Evolutionary conservation across 2,329 filamentous ascomycete genomes (phyloP).

Genomic region (Achaetomium macrosporum): DNA sequence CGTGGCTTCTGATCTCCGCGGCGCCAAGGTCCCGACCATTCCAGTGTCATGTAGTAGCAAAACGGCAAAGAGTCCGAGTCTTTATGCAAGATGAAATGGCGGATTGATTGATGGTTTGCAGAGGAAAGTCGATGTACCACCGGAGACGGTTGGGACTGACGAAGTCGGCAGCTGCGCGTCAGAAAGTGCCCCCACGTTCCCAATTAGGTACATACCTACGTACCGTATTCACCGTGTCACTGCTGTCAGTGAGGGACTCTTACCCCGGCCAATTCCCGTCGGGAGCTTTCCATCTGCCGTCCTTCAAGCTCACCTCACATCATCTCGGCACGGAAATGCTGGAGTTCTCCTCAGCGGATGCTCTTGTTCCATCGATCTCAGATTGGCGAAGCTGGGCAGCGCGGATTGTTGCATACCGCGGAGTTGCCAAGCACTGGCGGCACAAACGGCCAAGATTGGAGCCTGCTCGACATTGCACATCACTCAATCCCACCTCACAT

Average conservation of each 20-base stretch:
- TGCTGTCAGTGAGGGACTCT: no score
- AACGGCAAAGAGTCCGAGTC: no score
- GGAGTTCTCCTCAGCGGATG: not conserved
- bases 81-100: no score
- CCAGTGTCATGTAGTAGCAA: no score
- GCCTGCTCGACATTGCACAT: not conserved
- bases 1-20: conserved; percentile 2
- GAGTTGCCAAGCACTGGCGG: conserved; percentile 4
- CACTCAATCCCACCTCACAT: not conserved
- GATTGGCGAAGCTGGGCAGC: conserved; percentile 5
- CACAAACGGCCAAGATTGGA: not conserved
- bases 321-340: not conserved
- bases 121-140: no score
- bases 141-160: no score
- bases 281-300: not conserved
- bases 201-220: no score
- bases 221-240: no score
- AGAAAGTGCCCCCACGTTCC: no score
- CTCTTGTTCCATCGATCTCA: not conserved
- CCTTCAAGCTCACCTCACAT: not conserved
- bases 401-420: not conserved
- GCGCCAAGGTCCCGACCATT: not conserved
- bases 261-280: not conserved
- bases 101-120: no score
- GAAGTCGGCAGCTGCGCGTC: no score